Evolutionary conservation across 108 stramenopile genomes (phyloP).

Genomic region (Aurantiochytrium sp.): DNA sequence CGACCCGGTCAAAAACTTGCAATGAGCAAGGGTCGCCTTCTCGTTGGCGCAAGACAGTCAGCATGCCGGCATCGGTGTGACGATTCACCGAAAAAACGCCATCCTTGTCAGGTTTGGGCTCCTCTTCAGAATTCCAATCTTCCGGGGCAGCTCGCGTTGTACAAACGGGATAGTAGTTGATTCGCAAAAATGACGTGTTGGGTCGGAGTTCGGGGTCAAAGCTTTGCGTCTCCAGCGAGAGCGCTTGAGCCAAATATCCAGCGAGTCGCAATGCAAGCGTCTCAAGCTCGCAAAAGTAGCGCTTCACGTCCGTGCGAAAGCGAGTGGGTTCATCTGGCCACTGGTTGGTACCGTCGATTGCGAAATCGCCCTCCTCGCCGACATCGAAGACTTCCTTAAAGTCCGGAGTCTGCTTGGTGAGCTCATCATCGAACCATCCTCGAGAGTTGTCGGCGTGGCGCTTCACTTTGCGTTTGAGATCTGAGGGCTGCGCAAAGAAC

Average conservation of each 20-base stretch:
- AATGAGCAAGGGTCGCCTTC: slow-evolving; percentile 55
- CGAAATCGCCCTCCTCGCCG: slow-evolving; percentile 41
- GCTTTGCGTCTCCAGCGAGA: neutral
- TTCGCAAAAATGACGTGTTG: slow-evolving; percentile 41
- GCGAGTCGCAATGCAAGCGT: slow-evolving; percentile 48
- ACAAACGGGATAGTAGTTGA: slow-evolving; percentile 37
- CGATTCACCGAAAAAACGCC: slow-evolving; percentile 32
- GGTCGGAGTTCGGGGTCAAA: slow-evolving; percentile 23
- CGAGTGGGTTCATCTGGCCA: slow-evolving; percentile 52
- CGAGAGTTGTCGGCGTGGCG: slow-evolving; percentile 64
- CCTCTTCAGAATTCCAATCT: neutral
- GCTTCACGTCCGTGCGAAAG: slow-evolving; percentile 51
- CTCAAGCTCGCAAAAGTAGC: slow-evolving; percentile 64
- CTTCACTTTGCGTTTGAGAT: slow-evolving; percentile 56
- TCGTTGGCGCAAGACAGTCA: slow-evolving; percentile 72
- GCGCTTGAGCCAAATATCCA: slow-evolving; percentile 14
- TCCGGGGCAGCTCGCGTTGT: neutral
- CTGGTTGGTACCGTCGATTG: slow-evolving; percentile 70
- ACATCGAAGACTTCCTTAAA: slow-evolving; percentile 80
- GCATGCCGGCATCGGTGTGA: slow-evolving; percentile 79
- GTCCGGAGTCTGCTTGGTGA: slow-evolving; percentile 76
- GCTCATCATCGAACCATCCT: slow-evolving; percentile 84
- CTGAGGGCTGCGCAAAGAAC: slow-evolving; percentile 67
- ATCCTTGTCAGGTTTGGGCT: neutral
- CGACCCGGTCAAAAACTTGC: slow-evolving; percentile 52